Conservation (phyloP, 2,329 filamentous ascomycete genomes). For the Pseudopyrenochaeta lycopersici region DNA sequence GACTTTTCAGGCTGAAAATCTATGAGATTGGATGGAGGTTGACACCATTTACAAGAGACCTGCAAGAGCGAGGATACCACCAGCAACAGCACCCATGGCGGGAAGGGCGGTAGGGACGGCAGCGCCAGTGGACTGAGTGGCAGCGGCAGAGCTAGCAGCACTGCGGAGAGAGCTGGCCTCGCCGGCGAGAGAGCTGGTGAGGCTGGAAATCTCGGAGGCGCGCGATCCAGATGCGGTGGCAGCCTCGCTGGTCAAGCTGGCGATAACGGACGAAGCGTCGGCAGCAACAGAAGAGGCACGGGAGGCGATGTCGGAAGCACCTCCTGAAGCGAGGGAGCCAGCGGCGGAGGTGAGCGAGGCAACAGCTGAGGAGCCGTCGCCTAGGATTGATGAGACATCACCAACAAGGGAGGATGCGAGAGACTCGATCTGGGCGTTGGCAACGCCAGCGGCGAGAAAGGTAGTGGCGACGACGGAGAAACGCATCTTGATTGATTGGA, state of each 20-base stretch:
- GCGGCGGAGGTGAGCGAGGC: constrained; percentile 19
- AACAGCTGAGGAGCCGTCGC: constrained; percentile 11
- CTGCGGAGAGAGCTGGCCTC: constrained; percentile 15
- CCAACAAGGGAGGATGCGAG: constrained; percentile 30
- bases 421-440: constrained; percentile 39
- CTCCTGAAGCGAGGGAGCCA: constrained; percentile 15
- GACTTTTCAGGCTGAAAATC: constrained; percentile 7
- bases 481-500: constrained; percentile 41
- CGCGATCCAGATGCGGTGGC: constrained; percentile 15
- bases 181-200: constrained; percentile 7
- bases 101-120: constrained; percentile 37
- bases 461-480: constrained; percentile 44
- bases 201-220: constrained; percentile 4
- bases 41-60: constrained; percentile 42
- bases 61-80: constrained; percentile 40
- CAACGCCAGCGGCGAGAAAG: constrained; percentile 38
- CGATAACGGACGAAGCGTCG: constrained; percentile 18
- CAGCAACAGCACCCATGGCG: constrained; percentile 42
- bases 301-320: constrained; percentile 13
- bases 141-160: constrained; percentile 20
- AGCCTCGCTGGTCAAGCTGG: constrained; percentile 23
- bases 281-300: constrained; percentile 21
- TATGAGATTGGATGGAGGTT: neutral
- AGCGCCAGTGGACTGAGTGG: constrained; percentile 13
- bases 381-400: constrained; percentile 15